Conservation (phyloP, 1,284 basidiomycete species). For the Rhodotorula sp. region DNA sequence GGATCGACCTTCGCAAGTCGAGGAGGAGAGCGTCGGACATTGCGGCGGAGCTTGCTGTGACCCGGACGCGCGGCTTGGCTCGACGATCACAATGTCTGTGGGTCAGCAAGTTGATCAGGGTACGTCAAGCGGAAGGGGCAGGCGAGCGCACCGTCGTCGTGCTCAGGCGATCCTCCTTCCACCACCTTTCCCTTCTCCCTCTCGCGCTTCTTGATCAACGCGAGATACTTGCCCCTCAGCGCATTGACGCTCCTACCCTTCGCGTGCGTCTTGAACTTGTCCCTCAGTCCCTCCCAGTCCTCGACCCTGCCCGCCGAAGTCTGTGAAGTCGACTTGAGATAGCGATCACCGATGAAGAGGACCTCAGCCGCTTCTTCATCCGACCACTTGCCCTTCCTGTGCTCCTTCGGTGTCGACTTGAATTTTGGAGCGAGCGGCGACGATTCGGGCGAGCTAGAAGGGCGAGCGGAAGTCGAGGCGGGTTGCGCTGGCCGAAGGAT, state of each 20-base stretch:
- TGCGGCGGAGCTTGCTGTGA: too few relatives aligned
- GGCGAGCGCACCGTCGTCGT: too few relatives aligned
- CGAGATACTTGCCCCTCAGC: background rate
- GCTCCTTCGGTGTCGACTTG: background rate
- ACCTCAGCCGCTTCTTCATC: background rate
- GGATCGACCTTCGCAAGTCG: too few relatives aligned
- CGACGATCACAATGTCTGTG: too few relatives aligned
- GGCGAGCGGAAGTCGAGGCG: background rate
- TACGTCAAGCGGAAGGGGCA: too few relatives aligned
- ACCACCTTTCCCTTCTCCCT: too few relatives aligned
- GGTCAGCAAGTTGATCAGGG: too few relatives aligned
- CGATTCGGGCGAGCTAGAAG: background rate
- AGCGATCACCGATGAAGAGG: background rate
- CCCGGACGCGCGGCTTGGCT: too few relatives aligned
- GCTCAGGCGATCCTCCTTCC: too few relatives aligned
- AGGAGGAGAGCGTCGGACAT: too few relatives aligned
- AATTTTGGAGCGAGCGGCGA: background rate
- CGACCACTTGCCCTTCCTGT: background rate
- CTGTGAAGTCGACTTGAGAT: background rate
- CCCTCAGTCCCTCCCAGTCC: background rate
- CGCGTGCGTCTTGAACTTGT: background rate
- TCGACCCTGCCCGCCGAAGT: background rate
- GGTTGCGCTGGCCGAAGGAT: background rate
- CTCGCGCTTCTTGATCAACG: background rate
- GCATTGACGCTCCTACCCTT: background rate